Conservation (phyloP, 108 stramenopile genomes). For the Discostella stelligeroides region DNA sequence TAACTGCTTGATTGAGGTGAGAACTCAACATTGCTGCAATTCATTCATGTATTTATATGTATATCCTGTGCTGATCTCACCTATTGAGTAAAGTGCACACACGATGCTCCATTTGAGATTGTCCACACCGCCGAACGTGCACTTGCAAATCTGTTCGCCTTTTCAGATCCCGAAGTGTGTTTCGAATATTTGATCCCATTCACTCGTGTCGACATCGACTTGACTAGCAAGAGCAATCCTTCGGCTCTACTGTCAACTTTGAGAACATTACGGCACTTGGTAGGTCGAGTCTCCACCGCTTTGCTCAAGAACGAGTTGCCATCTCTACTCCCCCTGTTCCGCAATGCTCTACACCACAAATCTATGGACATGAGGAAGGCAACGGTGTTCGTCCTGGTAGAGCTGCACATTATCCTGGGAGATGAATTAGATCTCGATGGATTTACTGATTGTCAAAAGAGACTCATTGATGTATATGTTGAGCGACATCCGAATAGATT, state of each 20-base stretch:
- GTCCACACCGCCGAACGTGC: slow-evolving; percentile 59
- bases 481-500: slow-evolving; percentile 34
- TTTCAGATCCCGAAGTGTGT: slow-evolving; percentile 40
- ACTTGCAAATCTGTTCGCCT: slow-evolving; percentile 48
- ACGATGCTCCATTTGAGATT: slow-evolving; percentile 51
- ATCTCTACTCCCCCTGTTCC: slow-evolving; percentile 33
- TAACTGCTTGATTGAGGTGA: slow-evolving; percentile 48
- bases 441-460: slow-evolving; percentile 42
- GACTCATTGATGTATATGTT: slow-evolving; percentile 50
- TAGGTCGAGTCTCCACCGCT: slow-evolving; percentile 30
- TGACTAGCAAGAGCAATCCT: slow-evolving; percentile 24
- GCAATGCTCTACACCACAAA: slow-evolving; percentile 21
- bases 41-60: neutral
- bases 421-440: slow-evolving; percentile 41
- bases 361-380: slow-evolving; percentile 55
- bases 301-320: slow-evolving; percentile 29
- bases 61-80: neutral
- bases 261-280: slow-evolving; percentile 36
- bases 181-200: slow-evolving; percentile 45
- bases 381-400: slow-evolving; percentile 49
- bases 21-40: neutral
- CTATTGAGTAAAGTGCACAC: slow-evolving; percentile 31
- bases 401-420: slow-evolving; percentile 47
- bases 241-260: slow-evolving; percentile 42
- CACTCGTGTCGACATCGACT: slow-evolving; percentile 17